These are phyloP conservation scores for Tylopilus orsonianus DNA, from an alignment of 1,284 basidiomycete genomes.

Conservation along the genomic window DNA sequence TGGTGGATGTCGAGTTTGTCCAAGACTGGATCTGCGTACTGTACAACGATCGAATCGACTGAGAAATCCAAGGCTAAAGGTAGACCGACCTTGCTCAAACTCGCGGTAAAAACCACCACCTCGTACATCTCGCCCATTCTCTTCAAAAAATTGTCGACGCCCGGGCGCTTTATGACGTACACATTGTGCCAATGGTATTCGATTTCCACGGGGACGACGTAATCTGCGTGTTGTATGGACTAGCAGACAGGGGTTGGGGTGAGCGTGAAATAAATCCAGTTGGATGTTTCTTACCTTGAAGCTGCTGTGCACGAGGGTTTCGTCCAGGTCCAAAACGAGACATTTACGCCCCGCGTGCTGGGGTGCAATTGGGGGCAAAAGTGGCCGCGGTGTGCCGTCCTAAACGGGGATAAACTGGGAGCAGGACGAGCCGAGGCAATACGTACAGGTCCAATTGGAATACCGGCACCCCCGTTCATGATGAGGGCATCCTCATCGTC, in stretches of 20 bases:
- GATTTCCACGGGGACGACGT: slow-evolving; percentile 98
- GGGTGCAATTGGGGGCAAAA: slow-evolving; percentile 75
- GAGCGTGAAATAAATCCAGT: neutral
- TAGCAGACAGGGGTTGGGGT: slow-evolving; percentile 36
- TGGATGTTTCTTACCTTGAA: slow-evolving; percentile 68
- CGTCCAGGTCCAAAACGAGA: slow-evolving; percentile 92
- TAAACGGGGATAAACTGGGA: slow-evolving; percentile 32
- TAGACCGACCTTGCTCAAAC: slow-evolving; percentile 81
- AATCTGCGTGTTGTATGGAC: slow-evolving; percentile 96
- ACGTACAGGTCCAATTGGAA: slow-evolving; percentile 75
- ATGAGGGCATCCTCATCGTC: slow-evolving; percentile 83
- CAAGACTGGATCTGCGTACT: slow-evolving; percentile 98
- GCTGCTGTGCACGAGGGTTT: slow-evolving; percentile 92
- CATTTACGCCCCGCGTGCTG: slow-evolving; percentile 87
- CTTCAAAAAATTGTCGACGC: slow-evolving; percentile 95
- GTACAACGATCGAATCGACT: slow-evolving; percentile 12
- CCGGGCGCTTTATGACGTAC: slow-evolving; percentile 98
- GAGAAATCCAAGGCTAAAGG: neutral
- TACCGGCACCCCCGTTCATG: slow-evolving; percentile 78
- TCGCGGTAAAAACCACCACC: slow-evolving; percentile 97
- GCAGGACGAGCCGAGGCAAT: neutral
- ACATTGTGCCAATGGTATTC: slow-evolving; percentile 98
- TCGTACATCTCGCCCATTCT: slow-evolving; percentile 99
- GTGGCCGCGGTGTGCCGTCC: slow-evolving; percentile 83
- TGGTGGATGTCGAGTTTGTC: slow-evolving; percentile 94